Base-by-base conservation (phyloP, 106 monocot genomes). In the Platanthera guangdongensis region DNA sequence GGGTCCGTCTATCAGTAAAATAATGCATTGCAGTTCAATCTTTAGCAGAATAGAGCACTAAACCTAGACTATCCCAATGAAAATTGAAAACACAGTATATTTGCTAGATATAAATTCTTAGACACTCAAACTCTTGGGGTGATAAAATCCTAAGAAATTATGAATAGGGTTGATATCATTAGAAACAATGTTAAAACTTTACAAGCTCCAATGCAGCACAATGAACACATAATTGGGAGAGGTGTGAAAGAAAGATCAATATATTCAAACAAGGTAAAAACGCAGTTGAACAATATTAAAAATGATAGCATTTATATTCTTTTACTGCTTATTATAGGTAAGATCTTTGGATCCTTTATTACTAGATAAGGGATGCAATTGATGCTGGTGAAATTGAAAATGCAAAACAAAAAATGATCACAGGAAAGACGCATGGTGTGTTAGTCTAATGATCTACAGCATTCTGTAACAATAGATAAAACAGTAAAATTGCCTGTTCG, bases 401-500 rank as follows among this genome's bases (percentile, higher is more conserved):
- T 64, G 64, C 64, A 12, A 51, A 52, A 71, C 45, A 10, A 74
- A 75, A 32, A 4, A 30, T 48, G 9, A 54, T 51, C 59, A 59
- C 39, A 45, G 25, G 19, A 22, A 63, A 63, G 25, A 63, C 25
- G 11, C 65, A 10, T 32, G 11, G 30, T 65, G 59, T 30, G 18
- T 65, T 32, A 65, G 16, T 65, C 32, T 32, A 32, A 32, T 32
- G 32, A 32, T 65, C 65, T 65, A 3, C 25, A 28, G 30, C 30
- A 12, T 4, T 15, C n/a, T 16, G 8, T 13, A 78, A 70, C 19
- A 63, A 75, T 18, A 28, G 10, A 15, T 50, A 70, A 50, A 32
- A 46, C 48, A 30, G 10, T 49, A 60, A 54, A 15, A 80, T 78
- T 80, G 86, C 97, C 97, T 97, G 76, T 97, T 97, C 68, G 93